Evolutionary conservation across 371 early-diverging fungal species (phyloP).

Genomic region (Mucor saturninus): DNA sequence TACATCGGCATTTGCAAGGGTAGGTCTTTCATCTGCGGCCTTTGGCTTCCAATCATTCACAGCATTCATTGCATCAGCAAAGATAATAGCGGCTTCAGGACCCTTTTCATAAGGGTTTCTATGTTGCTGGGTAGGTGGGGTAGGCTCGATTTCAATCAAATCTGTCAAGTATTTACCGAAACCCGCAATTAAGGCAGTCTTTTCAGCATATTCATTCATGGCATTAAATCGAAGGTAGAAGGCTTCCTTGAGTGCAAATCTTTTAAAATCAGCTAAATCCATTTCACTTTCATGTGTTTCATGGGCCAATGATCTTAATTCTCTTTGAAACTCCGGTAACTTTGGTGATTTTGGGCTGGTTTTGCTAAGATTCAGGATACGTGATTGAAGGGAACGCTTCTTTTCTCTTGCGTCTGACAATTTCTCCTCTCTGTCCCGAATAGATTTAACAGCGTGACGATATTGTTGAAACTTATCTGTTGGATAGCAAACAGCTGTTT

Average conservation of each 20-base stretch:
- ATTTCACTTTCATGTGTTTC: slow-evolving; percentile 50
- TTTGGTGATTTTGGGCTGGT: slow-evolving; percentile 43
- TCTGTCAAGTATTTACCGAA: slow-evolving; percentile 57
- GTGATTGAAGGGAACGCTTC: slow-evolving; percentile 43
- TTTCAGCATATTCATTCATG: slow-evolving; percentile 50
- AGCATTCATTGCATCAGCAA: slow-evolving; percentile 48
- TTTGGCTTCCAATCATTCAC: slow-evolving; percentile 46
- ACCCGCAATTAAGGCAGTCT: slow-evolving; percentile 49
- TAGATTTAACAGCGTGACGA: slow-evolving; percentile 51
- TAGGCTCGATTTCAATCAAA: slow-evolving; percentile 48
- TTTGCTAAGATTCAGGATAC: slow-evolving; percentile 38
- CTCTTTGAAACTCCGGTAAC: slow-evolving; percentile 38
- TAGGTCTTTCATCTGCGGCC: slow-evolving; percentile 47
- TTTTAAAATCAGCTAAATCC: slow-evolving; percentile 55
- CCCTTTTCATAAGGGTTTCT: slow-evolving; percentile 44
- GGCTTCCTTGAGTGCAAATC: slow-evolving; percentile 55
- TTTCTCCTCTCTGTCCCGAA: slow-evolving; percentile 50
- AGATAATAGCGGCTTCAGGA: slow-evolving; percentile 39
- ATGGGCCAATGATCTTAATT: slow-evolving; percentile 42
- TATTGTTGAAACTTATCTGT: slow-evolving; percentile 49
- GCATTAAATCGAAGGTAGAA: slow-evolving; percentile 58
- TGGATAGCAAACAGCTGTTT: neutral
- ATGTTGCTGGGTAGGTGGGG: slow-evolving; percentile 27
- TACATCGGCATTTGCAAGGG: slow-evolving; percentile 23
- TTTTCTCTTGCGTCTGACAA: slow-evolving; percentile 49